Evolutionary conservation across 2,329 filamentous ascomycete genomes (phyloP), one percentile per base, ranked within the genome.

Genomic region (Incumbomyces lentus): DNA sequence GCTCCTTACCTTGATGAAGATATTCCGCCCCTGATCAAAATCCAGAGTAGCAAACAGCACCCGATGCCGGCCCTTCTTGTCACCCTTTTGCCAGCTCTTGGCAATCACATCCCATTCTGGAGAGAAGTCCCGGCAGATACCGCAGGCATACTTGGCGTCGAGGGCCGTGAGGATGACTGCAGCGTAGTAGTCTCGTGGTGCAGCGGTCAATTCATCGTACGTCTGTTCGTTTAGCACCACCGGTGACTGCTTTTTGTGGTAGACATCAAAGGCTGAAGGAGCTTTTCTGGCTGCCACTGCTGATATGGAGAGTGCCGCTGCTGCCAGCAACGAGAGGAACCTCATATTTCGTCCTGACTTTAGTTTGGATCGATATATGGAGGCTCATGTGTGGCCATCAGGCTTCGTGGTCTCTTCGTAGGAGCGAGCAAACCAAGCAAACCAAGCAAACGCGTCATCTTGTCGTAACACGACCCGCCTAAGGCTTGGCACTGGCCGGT

Each of bases 31-130:
- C 58, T 94, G 81, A 34, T 74, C 65, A 62, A 98, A 98, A 66
- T 98, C 92, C 58, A 98, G 68, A 6, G 85, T 90, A 18, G 78
- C 82, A 67, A 90, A 93, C 37, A 96, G 64, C 53, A 94, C 59
- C 51, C 82, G 76, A 22, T 81, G 83, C 55, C 86, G 75, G 44
- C 74, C 82, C 49, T 78, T 71, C 70, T 83, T 86, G 65, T 94
- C 85, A 6, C 86, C 88, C 64, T 84, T 87, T 52, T 74, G 74
- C 92, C 92, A 98, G 67, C 85, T 92, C 65, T 80, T 85, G 45
- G 78, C 79, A 46, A 98, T 69, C 45, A 96, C 66, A 46, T 93
- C 85, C 84, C 88, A 98, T 68, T 98, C 92, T 1, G 89, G 84
- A 64, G 95, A 85, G 65, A 98, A 95, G 44, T 94, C 86, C 44